Conservation (phyloP, 1,139 yeast species). For the Debaryomyces psychrophilus region DNA sequence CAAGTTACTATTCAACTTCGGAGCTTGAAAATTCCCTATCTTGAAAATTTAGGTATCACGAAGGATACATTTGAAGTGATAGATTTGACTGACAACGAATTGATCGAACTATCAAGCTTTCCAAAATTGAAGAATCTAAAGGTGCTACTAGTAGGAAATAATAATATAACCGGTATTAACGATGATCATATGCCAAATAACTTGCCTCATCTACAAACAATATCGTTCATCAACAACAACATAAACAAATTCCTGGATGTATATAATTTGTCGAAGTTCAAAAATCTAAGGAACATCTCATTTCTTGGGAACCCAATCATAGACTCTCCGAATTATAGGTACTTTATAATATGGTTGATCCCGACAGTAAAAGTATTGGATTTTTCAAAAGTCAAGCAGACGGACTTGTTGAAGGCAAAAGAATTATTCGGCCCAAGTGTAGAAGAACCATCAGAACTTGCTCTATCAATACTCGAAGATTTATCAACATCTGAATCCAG, state of each 20-base stretch:
- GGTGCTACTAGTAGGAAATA: constrained; percentile 59
- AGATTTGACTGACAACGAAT: constrained; percentile 70
- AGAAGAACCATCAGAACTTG: constrained; percentile 11
- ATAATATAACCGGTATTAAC: constrained; percentile 48
- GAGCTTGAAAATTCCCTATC: constrained; percentile 32
- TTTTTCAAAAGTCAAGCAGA: constrained; percentile 58
- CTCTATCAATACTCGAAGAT: constrained; percentile 5
- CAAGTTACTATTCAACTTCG: constrained; percentile 41
- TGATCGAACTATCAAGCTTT: constrained; percentile 54
- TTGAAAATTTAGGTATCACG: constrained; percentile 41
- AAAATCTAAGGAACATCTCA: constrained; percentile 49
- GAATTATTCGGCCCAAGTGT: constrained; percentile 46
- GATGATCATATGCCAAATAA: constrained; percentile 22
- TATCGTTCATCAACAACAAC: constrained; percentile 59
- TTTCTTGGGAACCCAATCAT: constrained; percentile 67
- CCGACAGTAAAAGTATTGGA: constrained; percentile 71
- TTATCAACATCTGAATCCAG: not conserved
- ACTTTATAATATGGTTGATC: constrained; percentile 59
- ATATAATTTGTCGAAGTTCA: constrained; percentile 36
- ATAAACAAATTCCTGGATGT: constrained; percentile 46
- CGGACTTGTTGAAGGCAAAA: constrained; percentile 52
- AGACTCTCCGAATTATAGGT: constrained; percentile 57
- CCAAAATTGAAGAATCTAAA: constrained; percentile 51
- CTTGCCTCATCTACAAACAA: constrained; percentile 48
- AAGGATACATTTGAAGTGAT: constrained; percentile 50